These are phyloP conservation scores for Claviceps digitariae DNA, from an alignment of 2,329 filamentous ascomycete species.

Conservation along the genomic window DNA sequence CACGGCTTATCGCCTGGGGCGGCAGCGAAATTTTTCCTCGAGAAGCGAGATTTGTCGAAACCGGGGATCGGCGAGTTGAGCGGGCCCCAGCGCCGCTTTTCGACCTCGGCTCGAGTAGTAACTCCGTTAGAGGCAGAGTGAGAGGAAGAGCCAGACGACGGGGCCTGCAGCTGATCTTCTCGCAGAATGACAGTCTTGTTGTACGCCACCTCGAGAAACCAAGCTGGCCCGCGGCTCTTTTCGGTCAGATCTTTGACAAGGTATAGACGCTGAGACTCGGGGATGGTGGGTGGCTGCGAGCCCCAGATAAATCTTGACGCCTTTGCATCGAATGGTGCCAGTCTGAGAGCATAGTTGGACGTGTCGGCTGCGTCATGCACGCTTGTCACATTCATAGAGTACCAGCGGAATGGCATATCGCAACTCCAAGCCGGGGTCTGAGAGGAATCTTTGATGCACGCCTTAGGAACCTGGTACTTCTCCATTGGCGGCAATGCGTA, in stretches of 20 bases:
- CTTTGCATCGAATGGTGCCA: constrained; percentile 26
- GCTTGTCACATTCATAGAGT: constrained; percentile 27
- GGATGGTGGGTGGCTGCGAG: constrained; percentile 36
- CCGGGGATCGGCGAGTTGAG: constrained; percentile 7
- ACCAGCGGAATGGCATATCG: constrained; percentile 33
- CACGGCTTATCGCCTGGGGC: constrained; percentile 38
- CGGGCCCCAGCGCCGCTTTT: constrained; percentile 15
- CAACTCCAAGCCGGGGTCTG: constrained; percentile 52
- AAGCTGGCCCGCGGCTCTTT: constrained; percentile 36
- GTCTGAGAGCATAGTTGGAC: constrained; percentile 26
- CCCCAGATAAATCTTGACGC: constrained; percentile 34
- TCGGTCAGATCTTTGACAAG: constrained; percentile 41
- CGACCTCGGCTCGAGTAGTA: constrained; percentile 9
- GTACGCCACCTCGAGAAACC: constrained; percentile 37
- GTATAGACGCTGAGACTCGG: constrained; percentile 23
- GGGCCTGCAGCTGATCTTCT: constrained; percentile 21
- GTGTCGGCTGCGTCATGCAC: constrained; percentile 14
- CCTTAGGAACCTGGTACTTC: constrained; percentile 33
- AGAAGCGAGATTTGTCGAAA: constrained; percentile 14
- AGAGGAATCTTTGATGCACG: constrained; percentile 42
- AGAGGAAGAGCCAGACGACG: background rate
- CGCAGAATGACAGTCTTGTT: constrained; percentile 43
- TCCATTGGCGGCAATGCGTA: constrained; percentile 43
- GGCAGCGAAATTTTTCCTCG: constrained; percentile 14
- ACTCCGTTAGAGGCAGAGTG: background rate